A percentile compares a stretch with the other conserved stretches of the same genome.
These are phyloP conservation scores for Trypanosoma lewisi DNA, from an alignment of 208 protist species.

Conservation along the genomic window DNA sequence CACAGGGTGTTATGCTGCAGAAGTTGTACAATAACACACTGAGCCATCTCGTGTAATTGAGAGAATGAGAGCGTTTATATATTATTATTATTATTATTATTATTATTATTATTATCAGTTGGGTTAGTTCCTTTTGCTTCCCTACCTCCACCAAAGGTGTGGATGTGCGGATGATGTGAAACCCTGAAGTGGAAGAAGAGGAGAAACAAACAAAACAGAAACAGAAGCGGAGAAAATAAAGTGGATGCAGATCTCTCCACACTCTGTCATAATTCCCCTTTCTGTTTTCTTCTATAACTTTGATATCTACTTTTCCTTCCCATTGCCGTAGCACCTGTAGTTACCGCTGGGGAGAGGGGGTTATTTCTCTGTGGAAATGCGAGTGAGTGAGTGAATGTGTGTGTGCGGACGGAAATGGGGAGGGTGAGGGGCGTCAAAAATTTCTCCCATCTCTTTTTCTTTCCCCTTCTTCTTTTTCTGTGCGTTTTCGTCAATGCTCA, in stretches of 20 bases:
- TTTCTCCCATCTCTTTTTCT: conserved; percentile 25
- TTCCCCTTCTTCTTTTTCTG: conserved; percentile 19
- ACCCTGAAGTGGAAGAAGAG: too few species aligned
- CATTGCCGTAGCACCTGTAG: too few species aligned
- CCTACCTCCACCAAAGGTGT: too few species aligned
- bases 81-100: conserved; percentile 10
- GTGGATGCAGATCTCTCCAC: background rate
- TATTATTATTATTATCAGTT: conserved; percentile 11
- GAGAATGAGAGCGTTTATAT: background rate
- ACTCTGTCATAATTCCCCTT: too few species aligned
- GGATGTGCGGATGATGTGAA: too few species aligned
- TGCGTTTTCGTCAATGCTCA: background rate
- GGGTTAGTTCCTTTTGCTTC: background rate
- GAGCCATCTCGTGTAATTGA: conserved; percentile 17
- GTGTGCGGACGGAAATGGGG: too few species aligned
- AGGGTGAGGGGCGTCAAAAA: background rate
- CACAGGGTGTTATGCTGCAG: conserved; percentile 63
- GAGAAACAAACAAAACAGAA: background rate
- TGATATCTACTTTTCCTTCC: too few species aligned
- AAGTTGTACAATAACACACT: conserved; percentile 60
- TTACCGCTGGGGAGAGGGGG: too few species aligned
- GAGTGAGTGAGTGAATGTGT: too few species aligned
- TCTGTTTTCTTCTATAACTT: too few species aligned
- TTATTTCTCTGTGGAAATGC: too few species aligned
- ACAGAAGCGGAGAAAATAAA: background rate